Evolutionary conservation across 345 rosid species (phyloP).

Genomic region (Lumnitzera littorea): DNA sequence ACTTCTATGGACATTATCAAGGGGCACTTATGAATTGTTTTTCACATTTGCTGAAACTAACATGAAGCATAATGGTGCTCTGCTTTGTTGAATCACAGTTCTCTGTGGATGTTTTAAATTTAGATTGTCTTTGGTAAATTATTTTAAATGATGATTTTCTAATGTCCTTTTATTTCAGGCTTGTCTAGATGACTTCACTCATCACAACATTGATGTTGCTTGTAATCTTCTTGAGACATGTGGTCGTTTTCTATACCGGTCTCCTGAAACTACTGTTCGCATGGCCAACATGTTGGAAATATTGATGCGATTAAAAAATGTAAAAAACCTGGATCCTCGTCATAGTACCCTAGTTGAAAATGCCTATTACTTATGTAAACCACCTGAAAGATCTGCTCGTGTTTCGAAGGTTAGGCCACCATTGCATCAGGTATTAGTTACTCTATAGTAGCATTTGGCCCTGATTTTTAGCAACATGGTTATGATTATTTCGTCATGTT

Average conservation of each 20-base stretch:
- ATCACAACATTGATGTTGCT: slow-evolving; percentile 97
- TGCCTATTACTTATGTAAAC: slow-evolving; percentile 97
- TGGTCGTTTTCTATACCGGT: slow-evolving; percentile 94
- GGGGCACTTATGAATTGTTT: no score
- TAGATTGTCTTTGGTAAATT: neutral
- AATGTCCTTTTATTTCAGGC: slow-evolving; percentile 38
- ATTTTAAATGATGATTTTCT: neutral
- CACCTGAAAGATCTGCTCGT: slow-evolving; percentile 98
- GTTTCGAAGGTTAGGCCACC: slow-evolving; percentile 89
- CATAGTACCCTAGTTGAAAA: slow-evolving; percentile 98
- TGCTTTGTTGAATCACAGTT: no score
- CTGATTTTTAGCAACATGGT: neutral
- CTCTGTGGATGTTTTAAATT: no score
- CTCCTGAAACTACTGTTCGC: slow-evolving; percentile 88
- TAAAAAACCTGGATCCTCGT: slow-evolving; percentile 95
- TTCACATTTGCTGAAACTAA: no score
- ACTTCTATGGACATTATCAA: no score
- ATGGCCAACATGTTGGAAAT: slow-evolving; percentile 99
- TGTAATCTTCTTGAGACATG: slow-evolving; percentile 99
- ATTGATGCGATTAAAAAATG: slow-evolving; percentile 99
- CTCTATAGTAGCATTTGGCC: neutral
- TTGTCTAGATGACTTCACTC: slow-evolving; percentile 97
- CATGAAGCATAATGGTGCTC: no score
- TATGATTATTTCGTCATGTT: neutral
- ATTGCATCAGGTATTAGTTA: slow-evolving; percentile 61